A percentile compares a stretch with the other conserved stretches of the same genome.
Evolutionary conservation across 176 grass and related monocot genomes (phyloP).

Genomic region (Zoysia pacifica): DNA sequence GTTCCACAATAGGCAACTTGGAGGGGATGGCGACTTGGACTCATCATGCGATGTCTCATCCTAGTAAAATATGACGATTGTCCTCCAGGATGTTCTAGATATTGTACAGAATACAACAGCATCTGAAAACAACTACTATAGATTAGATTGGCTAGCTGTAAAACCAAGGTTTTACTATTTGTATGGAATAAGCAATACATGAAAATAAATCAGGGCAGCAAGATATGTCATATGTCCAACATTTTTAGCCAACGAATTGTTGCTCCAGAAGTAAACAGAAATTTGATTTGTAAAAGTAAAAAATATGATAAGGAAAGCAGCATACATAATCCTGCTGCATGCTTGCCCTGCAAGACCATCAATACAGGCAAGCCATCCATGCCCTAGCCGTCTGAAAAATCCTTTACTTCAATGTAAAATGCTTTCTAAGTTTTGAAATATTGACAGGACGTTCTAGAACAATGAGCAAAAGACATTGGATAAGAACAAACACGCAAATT

Average conservation of each 20-base stretch:
- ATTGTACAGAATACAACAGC: constrained; percentile 43
- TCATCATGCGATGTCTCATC: constrained; percentile 17
- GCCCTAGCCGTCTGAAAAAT: background rate
- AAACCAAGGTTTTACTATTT: background rate
- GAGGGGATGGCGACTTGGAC: background rate
- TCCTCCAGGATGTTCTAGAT: constrained; percentile 40
- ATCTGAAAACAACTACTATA: constrained; percentile 39
- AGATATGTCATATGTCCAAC: background rate
- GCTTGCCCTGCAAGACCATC: background rate
- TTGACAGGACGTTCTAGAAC: background rate
- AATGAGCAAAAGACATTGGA: background rate
- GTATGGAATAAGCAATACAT: background rate
- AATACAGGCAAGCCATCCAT: background rate
- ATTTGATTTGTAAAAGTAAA: background rate
- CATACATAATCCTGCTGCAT: background rate
- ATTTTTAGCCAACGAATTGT: background rate
- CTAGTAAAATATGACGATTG: constrained; percentile 32
- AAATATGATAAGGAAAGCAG: background rate
- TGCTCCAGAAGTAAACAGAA: background rate
- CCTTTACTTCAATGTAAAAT: background rate
- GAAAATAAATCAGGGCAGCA: background rate
- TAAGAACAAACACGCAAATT: background rate
- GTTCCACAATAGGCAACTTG: constrained; percentile 17
- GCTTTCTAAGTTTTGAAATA: background rate
- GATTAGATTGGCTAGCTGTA: constrained; percentile 15